Conservation (phyloP, 108 stramenopile species). For the Cyclotella atomus region DNA sequence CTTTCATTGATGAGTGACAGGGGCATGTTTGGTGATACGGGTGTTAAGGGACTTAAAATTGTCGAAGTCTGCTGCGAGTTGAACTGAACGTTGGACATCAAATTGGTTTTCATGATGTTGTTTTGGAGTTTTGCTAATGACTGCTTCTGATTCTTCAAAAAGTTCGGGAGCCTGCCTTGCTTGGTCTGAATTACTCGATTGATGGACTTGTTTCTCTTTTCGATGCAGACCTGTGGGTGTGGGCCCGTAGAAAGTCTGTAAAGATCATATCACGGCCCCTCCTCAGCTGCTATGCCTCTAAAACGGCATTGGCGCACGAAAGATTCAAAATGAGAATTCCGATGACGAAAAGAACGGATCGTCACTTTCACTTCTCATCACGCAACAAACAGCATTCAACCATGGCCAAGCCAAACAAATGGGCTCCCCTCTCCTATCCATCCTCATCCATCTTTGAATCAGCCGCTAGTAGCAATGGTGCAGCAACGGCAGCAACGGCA, state of each 20-base stretch:
- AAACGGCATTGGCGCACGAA: no score
- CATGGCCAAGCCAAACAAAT: slow-evolving; percentile 5
- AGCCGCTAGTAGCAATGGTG: no score
- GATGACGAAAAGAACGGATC: no score
- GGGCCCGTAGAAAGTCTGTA: no score
- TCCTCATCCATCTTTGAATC: slow-evolving; percentile 37
- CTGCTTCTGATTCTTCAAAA: neutral
- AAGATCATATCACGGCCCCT: no score
- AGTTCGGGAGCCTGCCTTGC: neutral
- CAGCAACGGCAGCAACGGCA: no score
- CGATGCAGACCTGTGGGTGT: no score
- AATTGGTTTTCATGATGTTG: neutral
- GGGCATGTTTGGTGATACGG: neutral
- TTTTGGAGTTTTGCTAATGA: neutral
- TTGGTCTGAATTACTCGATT: neutral
- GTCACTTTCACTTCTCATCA: no score
- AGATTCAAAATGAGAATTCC: no score
- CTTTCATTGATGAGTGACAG: neutral
- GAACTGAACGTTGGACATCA: neutral
- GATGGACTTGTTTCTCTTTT: neutral
- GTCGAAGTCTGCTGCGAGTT: neutral
- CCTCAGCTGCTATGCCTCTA: no score
- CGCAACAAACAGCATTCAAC: neutral
- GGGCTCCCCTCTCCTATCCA: slow-evolving; percentile 46
- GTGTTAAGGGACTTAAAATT: neutral